A percentile compares a stretch with the other conserved stretches of the same genome.
Evolutionary conservation across 176 grass and related monocot genomes (phyloP).

Genomic region (Miscanthus lutarioriparius): DNA sequence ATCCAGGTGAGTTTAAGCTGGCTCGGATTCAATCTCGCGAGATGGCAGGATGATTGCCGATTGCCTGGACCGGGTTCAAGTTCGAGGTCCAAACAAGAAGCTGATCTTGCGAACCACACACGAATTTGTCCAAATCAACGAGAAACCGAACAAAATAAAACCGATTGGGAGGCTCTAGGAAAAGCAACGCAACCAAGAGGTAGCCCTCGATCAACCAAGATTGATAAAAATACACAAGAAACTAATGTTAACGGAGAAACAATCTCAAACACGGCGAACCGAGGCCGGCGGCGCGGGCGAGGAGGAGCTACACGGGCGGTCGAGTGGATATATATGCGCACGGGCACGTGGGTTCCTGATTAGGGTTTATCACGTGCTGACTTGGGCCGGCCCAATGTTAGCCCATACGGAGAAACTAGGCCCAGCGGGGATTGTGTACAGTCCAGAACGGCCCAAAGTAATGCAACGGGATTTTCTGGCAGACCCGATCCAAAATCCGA

Average conservation of each 20-base stretch:
- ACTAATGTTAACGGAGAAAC: too few relatives aligned
- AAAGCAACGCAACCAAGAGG: background rate
- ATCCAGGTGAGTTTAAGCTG: slow-evolving; percentile 74
- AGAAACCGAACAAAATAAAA: background rate
- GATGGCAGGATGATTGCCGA: slow-evolving; percentile 47
- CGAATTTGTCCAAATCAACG: background rate
- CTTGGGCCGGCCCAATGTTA: background rate
- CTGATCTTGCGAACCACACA: slow-evolving; percentile 49
- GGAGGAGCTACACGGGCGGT: fast-evolving
- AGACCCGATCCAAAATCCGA: slow-evolving; percentile 32
- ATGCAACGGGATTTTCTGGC: background rate
- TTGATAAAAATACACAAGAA: too few relatives aligned
- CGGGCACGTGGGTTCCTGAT: background rate
- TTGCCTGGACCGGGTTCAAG: slow-evolving; percentile 26
- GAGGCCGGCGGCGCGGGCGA: background rate
- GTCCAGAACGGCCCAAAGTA: background rate
- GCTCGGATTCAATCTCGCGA: slow-evolving; percentile 50
- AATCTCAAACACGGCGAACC: too few relatives aligned
- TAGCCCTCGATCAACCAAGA: too few relatives aligned
- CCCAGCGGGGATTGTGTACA: background rate
- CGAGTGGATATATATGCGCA: background rate
- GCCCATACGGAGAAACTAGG: background rate
- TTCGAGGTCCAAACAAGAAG: slow-evolving; percentile 64
- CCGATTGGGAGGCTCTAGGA: background rate
- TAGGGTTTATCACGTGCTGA: slow-evolving; percentile 19